Percentiles rank a stretch among this genome's conserved stretches.
phyloP scores from a whole-genome alignment of 2,329 filamentous ascomycete species.

The Fusarium sp. region DNA sequence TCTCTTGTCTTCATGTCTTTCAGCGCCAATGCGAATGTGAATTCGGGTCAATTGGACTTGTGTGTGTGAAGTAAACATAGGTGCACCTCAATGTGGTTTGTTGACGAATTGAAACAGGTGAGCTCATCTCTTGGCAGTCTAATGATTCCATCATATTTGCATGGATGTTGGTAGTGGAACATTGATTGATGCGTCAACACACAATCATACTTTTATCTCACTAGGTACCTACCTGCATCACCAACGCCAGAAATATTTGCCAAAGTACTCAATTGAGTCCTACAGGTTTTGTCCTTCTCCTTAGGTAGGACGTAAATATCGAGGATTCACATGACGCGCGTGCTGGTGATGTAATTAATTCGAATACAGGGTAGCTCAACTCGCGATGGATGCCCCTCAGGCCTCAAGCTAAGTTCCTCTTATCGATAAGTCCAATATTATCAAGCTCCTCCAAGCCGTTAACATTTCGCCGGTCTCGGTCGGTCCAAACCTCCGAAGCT shows the following conservation, averaged over 20 bases:
- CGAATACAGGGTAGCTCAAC: slow-evolving; percentile 29
- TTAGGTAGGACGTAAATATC: not conserved
- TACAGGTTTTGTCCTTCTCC: not conserved
- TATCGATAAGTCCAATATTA: slow-evolving; percentile 44
- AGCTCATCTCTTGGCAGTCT: not conserved
- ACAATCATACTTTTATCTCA: not conserved
- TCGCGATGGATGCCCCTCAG: not conserved
- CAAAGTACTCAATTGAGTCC: not conserved
- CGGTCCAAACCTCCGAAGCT: slow-evolving; percentile 30
- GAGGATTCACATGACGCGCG: not conserved
- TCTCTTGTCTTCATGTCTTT: too few species aligned
- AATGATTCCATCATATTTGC: not conserved
- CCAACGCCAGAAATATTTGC: not conserved
- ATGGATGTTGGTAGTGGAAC: not conserved
- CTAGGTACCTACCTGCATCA: not conserved
- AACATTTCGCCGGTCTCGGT: slow-evolving; percentile 46
- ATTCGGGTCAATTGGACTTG: not conserved
- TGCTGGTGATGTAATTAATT: not conserved
- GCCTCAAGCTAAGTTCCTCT: slow-evolving; percentile 6
- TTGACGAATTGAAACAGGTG: not conserved
- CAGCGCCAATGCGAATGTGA: not conserved
- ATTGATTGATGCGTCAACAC: not conserved
- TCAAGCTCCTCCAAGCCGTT: slow-evolving; percentile 19
- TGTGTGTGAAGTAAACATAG: not conserved
- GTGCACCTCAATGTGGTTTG: not conserved